Percentiles rank a stretch among this genome's conserved stretches.
Conservation (phyloP, 1,139 yeast species). For the Candida albicans region DNA sequence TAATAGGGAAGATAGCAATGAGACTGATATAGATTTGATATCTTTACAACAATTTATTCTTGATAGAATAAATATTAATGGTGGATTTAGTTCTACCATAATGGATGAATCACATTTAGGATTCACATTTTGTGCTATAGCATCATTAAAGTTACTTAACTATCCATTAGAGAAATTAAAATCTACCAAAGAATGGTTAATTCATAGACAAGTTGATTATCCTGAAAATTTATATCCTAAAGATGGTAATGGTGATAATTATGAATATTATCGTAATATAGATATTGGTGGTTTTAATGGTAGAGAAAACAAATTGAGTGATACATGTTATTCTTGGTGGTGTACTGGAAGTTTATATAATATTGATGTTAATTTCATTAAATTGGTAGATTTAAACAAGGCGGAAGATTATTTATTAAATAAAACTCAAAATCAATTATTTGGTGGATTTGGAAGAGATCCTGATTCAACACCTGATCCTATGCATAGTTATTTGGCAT, state of each 20-base stretch:
- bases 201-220: constrained; percentile 60
- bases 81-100: constrained; percentile 54
- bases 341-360: constrained; percentile 59
- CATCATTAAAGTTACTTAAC: constrained; percentile 53
- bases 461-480: constrained; percentile 68
- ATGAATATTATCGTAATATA: constrained; percentile 39
- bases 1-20: constrained; percentile 40
- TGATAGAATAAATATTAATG: constrained; percentile 52
- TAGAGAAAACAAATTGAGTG: constrained; percentile 78
- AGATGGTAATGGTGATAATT: constrained; percentile 16
- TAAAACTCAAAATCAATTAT: constrained; percentile 57
- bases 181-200: constrained; percentile 55
- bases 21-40: constrained; percentile 44
- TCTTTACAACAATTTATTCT: constrained; percentile 41
- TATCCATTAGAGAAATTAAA: constrained; percentile 24
- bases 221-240: constrained; percentile 22
- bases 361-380: constrained; percentile 25
- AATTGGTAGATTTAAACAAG: constrained; percentile 36
- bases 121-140: constrained; percentile 81
- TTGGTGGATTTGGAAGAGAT: constrained; percentile 85
- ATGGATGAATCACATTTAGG: constrained; percentile 83
- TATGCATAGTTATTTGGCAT: constrained; percentile 61
- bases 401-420: constrained; percentile 51
- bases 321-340: constrained; percentile 96
- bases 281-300: constrained; percentile 87